Conservation (phyloP, 2,329 filamentous ascomycete genomes). For the Sodiomyces alkalinus region DNA sequence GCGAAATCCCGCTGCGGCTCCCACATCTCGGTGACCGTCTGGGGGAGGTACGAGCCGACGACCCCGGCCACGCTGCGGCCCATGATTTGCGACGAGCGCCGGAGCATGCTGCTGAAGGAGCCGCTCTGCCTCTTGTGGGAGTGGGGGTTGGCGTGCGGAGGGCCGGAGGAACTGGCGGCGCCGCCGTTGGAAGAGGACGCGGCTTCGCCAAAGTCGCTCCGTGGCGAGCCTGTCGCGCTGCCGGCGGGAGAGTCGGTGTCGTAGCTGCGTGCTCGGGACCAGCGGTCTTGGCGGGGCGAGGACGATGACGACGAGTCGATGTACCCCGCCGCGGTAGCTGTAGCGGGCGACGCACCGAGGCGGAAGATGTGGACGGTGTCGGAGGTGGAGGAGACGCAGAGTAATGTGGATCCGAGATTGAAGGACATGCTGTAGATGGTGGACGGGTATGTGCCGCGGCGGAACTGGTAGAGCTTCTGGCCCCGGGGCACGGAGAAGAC, state of each 20-base stretch:
- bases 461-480: slow-evolving; percentile 90
- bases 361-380: slow-evolving; percentile 97
- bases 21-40: slow-evolving; percentile 95
- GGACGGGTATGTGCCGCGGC: slow-evolving; percentile 86
- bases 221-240: slow-evolving; percentile 26
- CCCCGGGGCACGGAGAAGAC: slow-evolving; percentile 87
- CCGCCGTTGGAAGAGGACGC: slow-evolving; percentile 12
- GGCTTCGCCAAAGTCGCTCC: slow-evolving; percentile 30
- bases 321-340: slow-evolving; percentile 7
- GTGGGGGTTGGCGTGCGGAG: slow-evolving; percentile 12
- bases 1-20: slow-evolving; percentile 91
- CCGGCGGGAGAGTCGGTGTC: slow-evolving; percentile 37
- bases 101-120: slow-evolving; percentile 76
- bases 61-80: slow-evolving; percentile 77
- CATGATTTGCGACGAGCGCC: slow-evolving; percentile 90
- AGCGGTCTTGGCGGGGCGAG: slow-evolving; percentile 32
- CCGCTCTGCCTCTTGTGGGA: slow-evolving; percentile 44
- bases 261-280: slow-evolving; percentile 35
- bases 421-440: slow-evolving; percentile 99
- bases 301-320: slow-evolving; percentile 17
- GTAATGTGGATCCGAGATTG: slow-evolving; percentile 80
- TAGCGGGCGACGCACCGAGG: slow-evolving; percentile 33
- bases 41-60: slow-evolving; percentile 81
- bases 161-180: too few species aligned
- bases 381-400: slow-evolving; percentile 90